These are phyloP conservation scores for Serendipita sp. DNA, from an alignment of 768 basidiomycete genomes.

Conservation along the genomic window DNA sequence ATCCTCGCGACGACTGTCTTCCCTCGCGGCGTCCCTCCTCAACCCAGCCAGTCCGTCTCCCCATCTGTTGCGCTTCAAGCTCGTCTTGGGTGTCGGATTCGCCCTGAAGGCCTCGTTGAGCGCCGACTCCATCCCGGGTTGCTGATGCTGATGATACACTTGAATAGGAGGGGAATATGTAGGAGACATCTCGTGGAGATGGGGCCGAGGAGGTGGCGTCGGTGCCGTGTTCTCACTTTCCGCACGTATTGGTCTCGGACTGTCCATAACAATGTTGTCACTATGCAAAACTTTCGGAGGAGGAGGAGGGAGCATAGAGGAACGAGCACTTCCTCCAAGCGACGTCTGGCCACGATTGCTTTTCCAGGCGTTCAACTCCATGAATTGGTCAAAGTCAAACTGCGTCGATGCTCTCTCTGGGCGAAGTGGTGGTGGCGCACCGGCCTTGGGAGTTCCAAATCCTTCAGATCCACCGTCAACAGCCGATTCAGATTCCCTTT, in stretches of 20 bases:
- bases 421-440: not conserved
- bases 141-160: too few relatives aligned
- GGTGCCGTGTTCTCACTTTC: not conserved
- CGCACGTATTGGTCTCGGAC: not conserved
- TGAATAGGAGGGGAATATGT: not conserved
- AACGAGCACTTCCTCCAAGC: not conserved
- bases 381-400: not conserved
- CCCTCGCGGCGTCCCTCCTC: not conserved
- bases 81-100: not conserved
- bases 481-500: not conserved
- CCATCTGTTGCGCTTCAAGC: not conserved
- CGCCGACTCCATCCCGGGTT: not conserved
- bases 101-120: not conserved
- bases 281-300: not conserved
- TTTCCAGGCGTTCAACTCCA: slow-evolving; percentile 1
- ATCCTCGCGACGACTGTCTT: not conserved
- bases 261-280: not conserved
- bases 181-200: not conserved
- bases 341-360: not conserved
- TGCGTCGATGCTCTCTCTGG: not conserved
- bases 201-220: not conserved
- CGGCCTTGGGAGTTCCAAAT: not conserved
- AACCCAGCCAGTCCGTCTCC: not conserved
- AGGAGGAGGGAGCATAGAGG: not conserved
- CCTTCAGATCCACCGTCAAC: not conserved